Conservation (phyloP, 352 stramenopile species). For the Globisporangium uncinulatum region DNA sequence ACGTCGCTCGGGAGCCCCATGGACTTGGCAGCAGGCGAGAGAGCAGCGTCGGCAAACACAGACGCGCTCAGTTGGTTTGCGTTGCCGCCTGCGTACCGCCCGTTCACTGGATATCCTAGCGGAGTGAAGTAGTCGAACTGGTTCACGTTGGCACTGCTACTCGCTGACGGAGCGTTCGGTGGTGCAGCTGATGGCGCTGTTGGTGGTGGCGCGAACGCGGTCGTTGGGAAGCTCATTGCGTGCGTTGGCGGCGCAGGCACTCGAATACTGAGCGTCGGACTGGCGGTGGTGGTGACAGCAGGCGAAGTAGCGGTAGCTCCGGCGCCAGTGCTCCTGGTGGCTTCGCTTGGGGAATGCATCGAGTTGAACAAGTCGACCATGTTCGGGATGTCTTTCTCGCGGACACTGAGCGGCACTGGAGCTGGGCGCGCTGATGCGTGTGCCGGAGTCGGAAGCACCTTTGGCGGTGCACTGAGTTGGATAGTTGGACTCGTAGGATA, state of each 20-base stretch:
- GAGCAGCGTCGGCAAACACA: constrained; percentile 31
- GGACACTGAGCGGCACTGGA: constrained; percentile 12
- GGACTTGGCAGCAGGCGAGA: constrained; percentile 34
- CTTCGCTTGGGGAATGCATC: constrained; percentile 41
- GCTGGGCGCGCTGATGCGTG: not conserved
- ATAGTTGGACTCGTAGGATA: not conserved
- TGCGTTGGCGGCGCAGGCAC: constrained; percentile 28
- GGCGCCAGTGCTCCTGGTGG: not conserved
- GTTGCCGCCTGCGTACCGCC: constrained; percentile 22
- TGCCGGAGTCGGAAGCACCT: not conserved
- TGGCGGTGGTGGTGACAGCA: constrained; percentile 6
- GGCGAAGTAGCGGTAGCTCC: constrained; percentile 6
- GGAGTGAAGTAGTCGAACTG: constrained; percentile 62
- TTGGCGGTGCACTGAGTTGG: not conserved
- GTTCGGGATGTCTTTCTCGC: constrained; percentile 43
- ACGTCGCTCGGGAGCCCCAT: constrained; percentile 12
- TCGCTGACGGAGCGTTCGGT: not conserved
- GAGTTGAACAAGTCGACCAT: constrained; percentile 68
- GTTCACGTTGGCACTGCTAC: not conserved
- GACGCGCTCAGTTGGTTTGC: constrained; percentile 18
- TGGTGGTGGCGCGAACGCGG: not conserved
- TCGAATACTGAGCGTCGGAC: constrained; percentile 20
- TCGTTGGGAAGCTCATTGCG: constrained; percentile 24
- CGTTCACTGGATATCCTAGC: constrained; percentile 28
- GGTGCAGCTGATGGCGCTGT: constrained; percentile 2